Evolutionary conservation across 2,329 filamentous ascomycete genomes (phyloP).

Genomic region (Aspergillus aculeatus): DNA sequence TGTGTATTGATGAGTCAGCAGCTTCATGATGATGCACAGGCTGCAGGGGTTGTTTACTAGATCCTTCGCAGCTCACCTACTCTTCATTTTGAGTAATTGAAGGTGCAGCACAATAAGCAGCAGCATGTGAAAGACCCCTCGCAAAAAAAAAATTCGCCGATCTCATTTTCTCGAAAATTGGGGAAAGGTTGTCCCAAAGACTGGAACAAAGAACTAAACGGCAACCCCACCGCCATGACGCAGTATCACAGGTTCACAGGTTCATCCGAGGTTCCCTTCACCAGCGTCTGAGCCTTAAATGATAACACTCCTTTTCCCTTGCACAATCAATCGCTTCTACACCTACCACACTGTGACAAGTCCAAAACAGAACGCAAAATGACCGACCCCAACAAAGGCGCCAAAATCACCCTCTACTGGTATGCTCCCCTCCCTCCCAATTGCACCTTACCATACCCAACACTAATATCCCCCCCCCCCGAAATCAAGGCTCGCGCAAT

Average conservation of each 20-base stretch:
- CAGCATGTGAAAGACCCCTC: too few relatives aligned
- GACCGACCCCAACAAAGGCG: conserved; percentile 25
- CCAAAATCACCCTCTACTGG: conserved; percentile 66
- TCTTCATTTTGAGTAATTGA: too few relatives aligned
- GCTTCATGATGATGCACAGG: neutral
- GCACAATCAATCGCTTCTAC: too few relatives aligned
- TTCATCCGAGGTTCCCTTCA: neutral
- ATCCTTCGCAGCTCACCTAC: too few relatives aligned
- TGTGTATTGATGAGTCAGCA: conserved; percentile 9
- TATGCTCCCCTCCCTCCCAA: conserved; percentile 41
- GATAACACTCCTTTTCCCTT: neutral
- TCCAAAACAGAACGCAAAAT: conserved; percentile 10
- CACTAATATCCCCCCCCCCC: too few relatives aligned
- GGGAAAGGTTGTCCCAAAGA: too few relatives aligned
- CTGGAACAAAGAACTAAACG: neutral
- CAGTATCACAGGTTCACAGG: neutral
- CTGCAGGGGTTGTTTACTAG: too few relatives aligned
- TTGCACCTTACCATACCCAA: too few relatives aligned
- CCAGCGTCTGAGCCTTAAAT: neutral
- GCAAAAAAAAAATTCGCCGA: too few relatives aligned
- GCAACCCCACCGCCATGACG: neutral
- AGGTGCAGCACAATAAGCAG: too few relatives aligned
- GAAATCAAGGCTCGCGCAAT: conserved; percentile 70
- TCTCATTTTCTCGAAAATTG: too few relatives aligned
- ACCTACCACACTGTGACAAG: neutral